Evolutionary conservation across 768 basidiomycete species (phyloP), one percentile per base, ranked within the genome.

Genomic region (Trametes punicea): DNA sequence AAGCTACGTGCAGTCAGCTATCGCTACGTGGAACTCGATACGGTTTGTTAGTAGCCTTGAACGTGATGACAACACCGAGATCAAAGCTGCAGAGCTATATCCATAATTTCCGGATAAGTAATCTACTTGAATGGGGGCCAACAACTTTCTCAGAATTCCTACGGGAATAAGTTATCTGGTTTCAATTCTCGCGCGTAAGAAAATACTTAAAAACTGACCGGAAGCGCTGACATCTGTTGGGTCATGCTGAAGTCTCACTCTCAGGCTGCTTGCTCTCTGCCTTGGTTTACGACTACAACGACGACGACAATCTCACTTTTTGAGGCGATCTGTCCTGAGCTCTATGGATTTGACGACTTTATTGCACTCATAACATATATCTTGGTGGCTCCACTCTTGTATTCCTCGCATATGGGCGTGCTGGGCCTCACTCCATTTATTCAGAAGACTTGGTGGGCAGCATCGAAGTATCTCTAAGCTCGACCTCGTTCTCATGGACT

Each of bases 401-500:
- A 16, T 44, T 4, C 31, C 5, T 33, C 44, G 60, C 53, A 46
- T 56, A 90, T 90, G 88, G 88, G 88, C 67, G 87, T 90, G 51
- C 67, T 81, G 54, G 88, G 87, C 23, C 75, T 90, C 52, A 77
- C 80, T 21, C 85, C 85, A 46, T 89, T 89, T 64, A 34, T 90
- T 26, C 80, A 80, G 64, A 87, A 82, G 66, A 74, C 73, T n/a
- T 87, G 76, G 88, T 87, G 61, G 60, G 77, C 65, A 18, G 40
- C 6, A 7, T 13, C 31, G 23, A 41, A 11, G 16, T n/a, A 8
- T 4, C 52, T 29, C n/a, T n/a, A 10, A 16, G 9, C 1, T 15
- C 25, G 27, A 2, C 9, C 21, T 0, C 16, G 13, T 5, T 16
- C 27, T 46, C 11, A 42, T 20, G 26, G 5, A 30, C 13, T 0